Base-by-base conservation (phyloP, 805 yeast species). In the Yamadazyma philogaea region DNA sequence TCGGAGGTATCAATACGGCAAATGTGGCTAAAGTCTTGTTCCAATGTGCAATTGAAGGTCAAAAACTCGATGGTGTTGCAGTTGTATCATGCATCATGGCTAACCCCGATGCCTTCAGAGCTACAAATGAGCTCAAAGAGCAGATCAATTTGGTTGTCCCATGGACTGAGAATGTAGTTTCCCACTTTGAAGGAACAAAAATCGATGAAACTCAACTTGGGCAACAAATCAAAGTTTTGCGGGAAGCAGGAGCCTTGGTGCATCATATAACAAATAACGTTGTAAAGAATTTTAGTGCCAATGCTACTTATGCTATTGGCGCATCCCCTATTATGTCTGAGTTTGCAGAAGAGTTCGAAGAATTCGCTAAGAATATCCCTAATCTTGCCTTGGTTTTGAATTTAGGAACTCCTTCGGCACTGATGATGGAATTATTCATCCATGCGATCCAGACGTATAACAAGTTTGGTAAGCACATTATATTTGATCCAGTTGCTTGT, bases 291-390 rank as follows among this genome's bases (percentile, higher is more conserved):
- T 80, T 87, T 56, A 83, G 89, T 44, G 96, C 97, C 5, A 89
- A 89, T 55, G 86, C 87, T 6, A 79, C 93, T 0, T 66, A 90
- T 43, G 88, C 96, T 0, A 63, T 84, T 15, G 95, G 95, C 4
- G 93, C 84, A 0, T 82, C 95, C 1, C 96, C 97, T 1, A 80
- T 86, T 15, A 89, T 89, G 96, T 82, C 93, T 15, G 95, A 87
- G 54, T 70, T 80, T 28, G 54, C 68, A 1, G 74, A 70, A 1
- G 96, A 90, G 54, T 88, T 75, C 50, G 74, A 60, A 5, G 91
- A 84, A 16, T 70, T 90, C 37, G 79, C 91, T 0, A 33, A 54
- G 2, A 48, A 56, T 1, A 61, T 77, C 18, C 79, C 86, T 5
- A 61, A 74, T 36, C 57, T 78, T 1, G 75, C 82, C 0, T 65